Base-by-base conservation (phyloP, 257 asterid genomes). In the Solanum chilense region DNA sequence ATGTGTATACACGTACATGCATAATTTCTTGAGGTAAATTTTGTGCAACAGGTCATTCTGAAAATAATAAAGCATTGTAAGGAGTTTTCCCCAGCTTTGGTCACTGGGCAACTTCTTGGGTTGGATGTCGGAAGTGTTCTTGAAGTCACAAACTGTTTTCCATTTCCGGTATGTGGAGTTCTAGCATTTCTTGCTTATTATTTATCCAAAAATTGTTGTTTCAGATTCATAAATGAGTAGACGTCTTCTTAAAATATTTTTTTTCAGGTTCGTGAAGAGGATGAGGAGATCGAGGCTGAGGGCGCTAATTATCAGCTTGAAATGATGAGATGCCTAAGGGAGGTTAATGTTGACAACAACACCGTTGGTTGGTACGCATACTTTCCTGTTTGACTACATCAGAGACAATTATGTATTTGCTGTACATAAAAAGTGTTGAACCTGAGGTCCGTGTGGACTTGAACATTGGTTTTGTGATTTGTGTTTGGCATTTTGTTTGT, bases 221-320 rank as follows among this genome's bases (percentile, higher is more conserved):
- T 75, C 37, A 42, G 31, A 76, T 41, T 13, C 58, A 87, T 44
- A 6, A n/a, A 12, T 60, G 62, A 18, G 4, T 69, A 29, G 25
- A 21, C 60, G 7, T 15, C 27, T 86, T 56, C 73, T 13, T 14
- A 27, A 27, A 20, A 9, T 42, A 2, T 27, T 0, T 80, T 47
- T 80, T 62, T 29, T 47, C 88, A 96, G 99, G 91, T 94, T 70
- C 95, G 98, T n/a, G 99, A 95, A 91, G 99, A 97, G 86, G 99
- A 97, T 89, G 99, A 95, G 89, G 99, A 97, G 95, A 88, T 94
- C 37, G 98, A 97, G 91, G 95, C 98, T 6, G 99, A 97, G 83
- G 99, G 99, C 86, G 98, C 98, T 83, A 97, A 94, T 91, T 97
- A 97, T 90, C 99, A 97, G 91, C 98, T 97, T 86, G 99, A 97